These are phyloP conservation scores for Elaeis oleifera DNA, from an alignment of 202 grass and related monocot genomes.

Conservation along the genomic window DNA sequence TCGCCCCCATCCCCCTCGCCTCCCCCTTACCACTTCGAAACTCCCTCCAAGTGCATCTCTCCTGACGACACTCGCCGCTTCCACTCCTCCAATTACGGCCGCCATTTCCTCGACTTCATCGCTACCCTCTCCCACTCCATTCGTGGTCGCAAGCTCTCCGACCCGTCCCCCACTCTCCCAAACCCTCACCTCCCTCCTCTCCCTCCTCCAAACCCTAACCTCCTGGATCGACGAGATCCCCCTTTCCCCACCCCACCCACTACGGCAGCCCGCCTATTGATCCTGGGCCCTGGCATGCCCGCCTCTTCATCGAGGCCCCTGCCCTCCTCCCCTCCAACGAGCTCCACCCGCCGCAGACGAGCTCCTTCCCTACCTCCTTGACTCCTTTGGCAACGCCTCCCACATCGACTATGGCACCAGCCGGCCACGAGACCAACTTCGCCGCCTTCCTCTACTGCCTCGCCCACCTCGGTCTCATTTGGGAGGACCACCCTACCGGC, in stretches of 20 bases:
- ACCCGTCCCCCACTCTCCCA: too few species aligned
- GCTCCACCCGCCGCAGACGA: constrained; percentile 49
- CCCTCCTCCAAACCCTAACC: too few species aligned
- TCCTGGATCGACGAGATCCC: too few species aligned
- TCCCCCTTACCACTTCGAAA: constrained; percentile 54
- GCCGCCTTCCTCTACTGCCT: constrained; percentile 6
- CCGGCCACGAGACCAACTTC: constrained; percentile 91
- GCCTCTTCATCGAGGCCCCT: constrained; percentile 33
- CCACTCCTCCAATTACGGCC: constrained; percentile 40
- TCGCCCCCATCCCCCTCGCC: constrained; percentile 43
- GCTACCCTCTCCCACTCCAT: too few species aligned
- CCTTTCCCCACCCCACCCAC: constrained; percentile 12
- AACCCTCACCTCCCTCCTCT: too few species aligned
- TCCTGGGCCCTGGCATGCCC: constrained; percentile 50
- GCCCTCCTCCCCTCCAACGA: constrained; percentile 27
- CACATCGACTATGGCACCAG: constrained; percentile 82
- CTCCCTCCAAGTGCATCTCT: constrained; percentile 55
- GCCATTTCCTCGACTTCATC: too few species aligned
- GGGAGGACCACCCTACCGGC: constrained; percentile 43
- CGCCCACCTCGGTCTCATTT: constrained; percentile 57
- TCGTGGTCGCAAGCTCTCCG: too few species aligned
- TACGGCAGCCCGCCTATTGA: constrained; percentile 84
- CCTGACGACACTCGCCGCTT: constrained; percentile 54
- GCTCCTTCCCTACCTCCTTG: constrained; percentile 74
- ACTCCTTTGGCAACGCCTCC: constrained; percentile 80